phyloP scores from a whole-genome alignment of 129 eudicot genomes.

The Flaveria trinervia region DNA sequence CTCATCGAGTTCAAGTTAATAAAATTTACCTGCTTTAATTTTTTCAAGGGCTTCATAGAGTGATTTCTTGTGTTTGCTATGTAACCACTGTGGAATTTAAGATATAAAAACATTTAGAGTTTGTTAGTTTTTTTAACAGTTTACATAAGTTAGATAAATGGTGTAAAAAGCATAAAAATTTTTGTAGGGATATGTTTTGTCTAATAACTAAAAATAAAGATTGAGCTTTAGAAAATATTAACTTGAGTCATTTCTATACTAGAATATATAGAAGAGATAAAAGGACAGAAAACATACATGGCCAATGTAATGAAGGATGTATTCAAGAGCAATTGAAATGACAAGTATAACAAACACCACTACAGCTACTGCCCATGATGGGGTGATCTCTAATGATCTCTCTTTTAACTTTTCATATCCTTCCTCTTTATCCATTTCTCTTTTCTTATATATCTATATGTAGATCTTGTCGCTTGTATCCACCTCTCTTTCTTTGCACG shows the following conservation, averaged over 20 bases:
- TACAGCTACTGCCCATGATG: slow-evolving; percentile 49
- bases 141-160: neutral
- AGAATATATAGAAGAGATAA: neutral
- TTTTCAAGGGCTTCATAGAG: slow-evolving; percentile 65
- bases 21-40: slow-evolving; percentile 58
- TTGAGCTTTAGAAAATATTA: neutral
- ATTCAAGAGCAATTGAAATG: slow-evolving; percentile 42
- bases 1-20: neutral
- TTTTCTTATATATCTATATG: neutral
- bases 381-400: slow-evolving; percentile 42
- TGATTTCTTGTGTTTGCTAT: slow-evolving; percentile 43
- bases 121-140: neutral
- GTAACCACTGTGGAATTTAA: slow-evolving; percentile 6
- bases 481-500: neutral
- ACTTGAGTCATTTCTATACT: neutral
- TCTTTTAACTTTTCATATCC: slow-evolving; percentile 24
- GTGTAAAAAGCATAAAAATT: neutral
- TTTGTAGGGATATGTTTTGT: neutral
- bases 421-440: slow-evolving; percentile 12
- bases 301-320: slow-evolving; percentile 33
- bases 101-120: neutral
- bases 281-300: slow-evolving; percentile 19
- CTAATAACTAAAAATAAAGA: neutral
- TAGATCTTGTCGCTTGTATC: neutral
- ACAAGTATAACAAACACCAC: slow-evolving; percentile 40